Conservation (phyloP, 1,284 basidiomycete species). For the Trametes sp. region DNA sequence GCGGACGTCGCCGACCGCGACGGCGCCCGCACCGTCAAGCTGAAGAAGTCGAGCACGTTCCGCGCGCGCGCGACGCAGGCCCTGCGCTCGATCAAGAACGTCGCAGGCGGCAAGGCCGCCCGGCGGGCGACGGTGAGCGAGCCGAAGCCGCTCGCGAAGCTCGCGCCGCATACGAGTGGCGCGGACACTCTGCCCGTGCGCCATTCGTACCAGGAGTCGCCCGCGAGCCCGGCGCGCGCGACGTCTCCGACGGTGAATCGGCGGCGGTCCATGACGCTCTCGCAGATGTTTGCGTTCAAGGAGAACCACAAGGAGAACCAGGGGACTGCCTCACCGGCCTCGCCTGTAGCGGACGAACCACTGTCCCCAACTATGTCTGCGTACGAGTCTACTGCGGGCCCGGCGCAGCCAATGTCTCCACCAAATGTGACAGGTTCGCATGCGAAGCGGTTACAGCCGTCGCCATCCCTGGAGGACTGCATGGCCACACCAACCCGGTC, state of each 20-base stretch:
- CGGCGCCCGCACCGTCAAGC: slow-evolving; percentile 31
- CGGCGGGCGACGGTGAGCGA: slow-evolving; percentile 30
- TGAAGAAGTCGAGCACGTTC: slow-evolving; percentile 60
- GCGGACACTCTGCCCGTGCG: slow-evolving; percentile 20
- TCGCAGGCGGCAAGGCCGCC: slow-evolving; percentile 43
- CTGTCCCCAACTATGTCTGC: slow-evolving; percentile 27
- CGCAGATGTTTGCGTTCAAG: slow-evolving; percentile 39
- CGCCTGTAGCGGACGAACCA: slow-evolving; percentile 28
- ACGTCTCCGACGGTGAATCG: slow-evolving; percentile 33
- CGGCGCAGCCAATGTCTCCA: slow-evolving; percentile 25
- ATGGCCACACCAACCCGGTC: slow-evolving; percentile 21
- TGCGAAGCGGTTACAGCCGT: slow-evolving; percentile 21
- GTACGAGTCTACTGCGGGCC: slow-evolving; percentile 20
- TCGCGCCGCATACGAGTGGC: background rate
- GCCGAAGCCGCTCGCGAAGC: slow-evolving; percentile 7
- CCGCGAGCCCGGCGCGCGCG: slow-evolving; percentile 4
- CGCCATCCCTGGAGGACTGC: slow-evolving; percentile 34
- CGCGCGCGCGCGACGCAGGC: slow-evolving; percentile 66
- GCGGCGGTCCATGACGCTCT: slow-evolving; percentile 38
- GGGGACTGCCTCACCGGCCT: slow-evolving; percentile 25
- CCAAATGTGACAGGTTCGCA: slow-evolving; percentile 18
- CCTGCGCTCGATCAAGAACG: slow-evolving; percentile 66
- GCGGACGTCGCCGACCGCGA: slow-evolving; percentile 38
- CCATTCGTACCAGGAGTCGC: slow-evolving; percentile 17
- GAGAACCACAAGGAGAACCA: slow-evolving; percentile 27